Conservation (phyloP, 2,329 filamentous ascomycete genomes). For the Exserohilum turcica region DNA sequence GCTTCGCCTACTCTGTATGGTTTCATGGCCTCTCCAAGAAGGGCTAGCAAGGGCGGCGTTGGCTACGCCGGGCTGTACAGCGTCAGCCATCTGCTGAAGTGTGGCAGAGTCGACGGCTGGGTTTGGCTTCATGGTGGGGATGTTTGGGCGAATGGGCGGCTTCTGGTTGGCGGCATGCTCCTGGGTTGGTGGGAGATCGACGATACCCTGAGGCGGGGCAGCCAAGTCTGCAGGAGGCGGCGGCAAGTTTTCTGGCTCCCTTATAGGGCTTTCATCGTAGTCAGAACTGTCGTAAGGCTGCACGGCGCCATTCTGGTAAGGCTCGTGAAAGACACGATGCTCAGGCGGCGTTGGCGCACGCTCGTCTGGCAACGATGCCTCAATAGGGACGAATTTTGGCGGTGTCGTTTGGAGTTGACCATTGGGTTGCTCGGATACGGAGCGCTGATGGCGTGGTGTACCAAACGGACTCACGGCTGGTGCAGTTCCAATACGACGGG, state of each 20-base stretch:
- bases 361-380: slow-evolving; percentile 39
- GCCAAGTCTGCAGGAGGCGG: slow-evolving; percentile 44
- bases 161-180: slow-evolving; percentile 73
- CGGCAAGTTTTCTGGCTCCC: slow-evolving; percentile 37
- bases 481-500: slow-evolving; percentile 52
- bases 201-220: slow-evolving; percentile 69
- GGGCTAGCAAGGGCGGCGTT: slow-evolving; percentile 46
- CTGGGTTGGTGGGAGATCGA: slow-evolving; percentile 78
- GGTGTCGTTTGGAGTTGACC: slow-evolving; percentile 50
- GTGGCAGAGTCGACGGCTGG: slow-evolving; percentile 84
- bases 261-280: slow-evolving; percentile 35
- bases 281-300: slow-evolving; percentile 39
- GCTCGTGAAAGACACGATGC: slow-evolving; percentile 38
- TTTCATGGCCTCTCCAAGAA: slow-evolving; percentile 48
- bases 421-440: slow-evolving; percentile 54
- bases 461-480: slow-evolving; percentile 38
- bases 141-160: slow-evolving; percentile 71
- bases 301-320: slow-evolving; percentile 22
- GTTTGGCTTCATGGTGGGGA: slow-evolving; percentile 78
- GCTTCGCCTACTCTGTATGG: slow-evolving; percentile 37
- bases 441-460: slow-evolving; percentile 53
- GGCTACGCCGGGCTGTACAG: slow-evolving; percentile 56
- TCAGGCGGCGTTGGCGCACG: slow-evolving; percentile 50
- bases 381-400: slow-evolving; percentile 48
- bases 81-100: slow-evolving; percentile 76